phyloP scores from a whole-genome alignment of 495 filamentous ascomycete species.

The Chaetomidium leptoderma region DNA sequence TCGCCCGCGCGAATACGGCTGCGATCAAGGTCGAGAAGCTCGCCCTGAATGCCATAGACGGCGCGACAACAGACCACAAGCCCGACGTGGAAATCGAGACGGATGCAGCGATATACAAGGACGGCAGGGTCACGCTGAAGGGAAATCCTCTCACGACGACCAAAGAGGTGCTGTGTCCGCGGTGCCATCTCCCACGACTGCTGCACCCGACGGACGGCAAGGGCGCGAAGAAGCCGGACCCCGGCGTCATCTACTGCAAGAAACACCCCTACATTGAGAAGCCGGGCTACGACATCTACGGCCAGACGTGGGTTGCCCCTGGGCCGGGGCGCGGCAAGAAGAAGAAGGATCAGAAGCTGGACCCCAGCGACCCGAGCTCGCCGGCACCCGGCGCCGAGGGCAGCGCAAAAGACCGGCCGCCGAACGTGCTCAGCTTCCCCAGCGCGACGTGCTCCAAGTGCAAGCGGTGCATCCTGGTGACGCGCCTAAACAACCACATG shows the following conservation, averaged over 20 bases:
- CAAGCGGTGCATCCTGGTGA: conserved; percentile 51
- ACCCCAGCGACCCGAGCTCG: conserved; percentile 37
- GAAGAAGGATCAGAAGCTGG: conserved; percentile 57
- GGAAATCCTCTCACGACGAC: conserved; percentile 72
- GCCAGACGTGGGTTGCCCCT: conserved; percentile 60
- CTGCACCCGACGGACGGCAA: conserved; percentile 60
- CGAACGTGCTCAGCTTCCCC: conserved; percentile 60
- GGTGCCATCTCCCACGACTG: conserved; percentile 61
- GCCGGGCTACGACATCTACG: conserved; percentile 76
- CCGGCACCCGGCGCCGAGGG: conserved; percentile 49
- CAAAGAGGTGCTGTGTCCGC: conserved; percentile 63
- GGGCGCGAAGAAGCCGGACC: conserved; percentile 56
- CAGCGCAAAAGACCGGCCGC: conserved; percentile 47
- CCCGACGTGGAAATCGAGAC: conserved; percentile 59
- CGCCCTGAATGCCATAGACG: conserved; percentile 51
- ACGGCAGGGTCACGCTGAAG: conserved; percentile 66
- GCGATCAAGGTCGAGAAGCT: conserved; percentile 67
- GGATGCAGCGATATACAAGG: conserved; percentile 65
- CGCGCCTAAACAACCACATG: conserved; percentile 67
- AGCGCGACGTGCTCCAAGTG: conserved; percentile 52
- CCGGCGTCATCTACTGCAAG: conserved; percentile 67
- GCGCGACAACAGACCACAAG: conserved; percentile 37
- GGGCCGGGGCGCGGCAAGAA: conserved; percentile 55
- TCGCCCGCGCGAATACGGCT: conserved; percentile 65
- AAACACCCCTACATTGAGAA: conserved; percentile 68